These are phyloP conservation scores for Ogataea angusta DNA, from an alignment of 805 yeast genomes.

Conservation along the genomic window DNA sequence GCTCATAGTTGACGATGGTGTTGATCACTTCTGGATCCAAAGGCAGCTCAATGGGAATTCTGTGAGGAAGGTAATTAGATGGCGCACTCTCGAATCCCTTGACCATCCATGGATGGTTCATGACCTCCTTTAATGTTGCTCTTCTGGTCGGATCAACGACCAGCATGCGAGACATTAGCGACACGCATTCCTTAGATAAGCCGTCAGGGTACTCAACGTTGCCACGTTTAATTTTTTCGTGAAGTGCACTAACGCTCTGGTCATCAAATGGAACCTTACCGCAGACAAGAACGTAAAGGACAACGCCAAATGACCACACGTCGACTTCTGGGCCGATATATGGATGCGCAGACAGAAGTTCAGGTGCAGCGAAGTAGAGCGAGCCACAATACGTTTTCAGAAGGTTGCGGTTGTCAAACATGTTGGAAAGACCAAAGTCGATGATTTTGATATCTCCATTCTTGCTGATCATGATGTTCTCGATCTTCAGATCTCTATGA, in stretches of 20 bases:
- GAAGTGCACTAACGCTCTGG: slow-evolving; percentile 85
- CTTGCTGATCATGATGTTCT: slow-evolving; percentile 90
- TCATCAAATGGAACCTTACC: slow-evolving; percentile 99
- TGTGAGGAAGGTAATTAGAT: slow-evolving; percentile 67
- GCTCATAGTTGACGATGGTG: slow-evolving; percentile 75
- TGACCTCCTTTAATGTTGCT: slow-evolving; percentile 73
- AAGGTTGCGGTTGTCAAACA: slow-evolving; percentile 66
- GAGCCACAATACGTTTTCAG: slow-evolving; percentile 97
- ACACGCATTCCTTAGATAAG: slow-evolving; percentile 75
- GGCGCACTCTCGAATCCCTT: slow-evolving; percentile 78
- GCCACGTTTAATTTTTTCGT: slow-evolving; percentile 91
- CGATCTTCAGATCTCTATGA: slow-evolving; percentile 95
- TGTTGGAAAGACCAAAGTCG: slow-evolving; percentile 92
- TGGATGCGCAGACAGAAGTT: slow-evolving; percentile 85
- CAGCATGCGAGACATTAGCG: slow-evolving; percentile 80
- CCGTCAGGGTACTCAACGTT: slow-evolving; percentile 86
- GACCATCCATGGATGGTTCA: slow-evolving; percentile 92
- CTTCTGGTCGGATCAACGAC: slow-evolving; percentile 85
- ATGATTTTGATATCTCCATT: slow-evolving; percentile 93
- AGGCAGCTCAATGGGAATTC: slow-evolving; percentile 72
- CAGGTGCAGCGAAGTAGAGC: slow-evolving; percentile 97
- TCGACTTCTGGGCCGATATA: slow-evolving; percentile 97
- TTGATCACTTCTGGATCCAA: slow-evolving; percentile 63
- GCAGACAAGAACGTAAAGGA: slow-evolving; percentile 88
- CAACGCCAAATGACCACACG: slow-evolving; percentile 98